Evolutionary conservation across 352 stramenopile species (phyloP).

Genomic region (Plasmopara viticola): DNA sequence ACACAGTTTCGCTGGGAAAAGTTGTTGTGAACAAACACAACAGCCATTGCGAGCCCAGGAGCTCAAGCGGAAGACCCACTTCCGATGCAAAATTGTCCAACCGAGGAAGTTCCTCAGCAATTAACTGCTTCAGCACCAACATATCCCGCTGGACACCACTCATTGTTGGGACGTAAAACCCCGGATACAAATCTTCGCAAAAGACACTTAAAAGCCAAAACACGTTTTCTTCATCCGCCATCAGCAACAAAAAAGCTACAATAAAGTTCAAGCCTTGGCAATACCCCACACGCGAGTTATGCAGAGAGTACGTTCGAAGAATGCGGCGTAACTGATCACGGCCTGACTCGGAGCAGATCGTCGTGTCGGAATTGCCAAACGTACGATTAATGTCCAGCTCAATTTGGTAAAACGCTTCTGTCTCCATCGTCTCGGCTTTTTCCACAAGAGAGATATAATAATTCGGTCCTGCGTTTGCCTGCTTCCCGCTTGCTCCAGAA

Average conservation of each 20-base stretch:
- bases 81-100: conserved; percentile 72
- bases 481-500: conserved; percentile 52
- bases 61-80: conserved; percentile 76
- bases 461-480: conserved; percentile 33
- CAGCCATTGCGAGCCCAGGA: conserved; percentile 87
- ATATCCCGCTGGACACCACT: conserved; percentile 86
- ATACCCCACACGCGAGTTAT: conserved; percentile 76
- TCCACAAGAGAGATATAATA: conserved; percentile 53
- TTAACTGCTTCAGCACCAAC: conserved; percentile 83
- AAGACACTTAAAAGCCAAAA: conserved; percentile 88
- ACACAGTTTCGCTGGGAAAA: conserved; percentile 80
- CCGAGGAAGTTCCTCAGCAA: conserved; percentile 68
- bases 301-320: conserved; percentile 73
- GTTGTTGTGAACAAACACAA: conserved; percentile 89
- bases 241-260: conserved; percentile 75
- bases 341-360: conserved; percentile 49
- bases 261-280: conserved; percentile 89
- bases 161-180: conserved; percentile 88
- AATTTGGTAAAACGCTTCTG: conserved; percentile 69
- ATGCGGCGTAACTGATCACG: conserved; percentile 54
- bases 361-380: conserved; percentile 69
- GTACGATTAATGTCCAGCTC: conserved; percentile 84
- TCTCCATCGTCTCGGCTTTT: conserved; percentile 39
- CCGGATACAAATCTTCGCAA: conserved; percentile 85
- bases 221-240: conserved; percentile 78